Percentiles rank a stretch among this genome's conserved stretches.
phyloP scores from a whole-genome alignment of 345 rosid genomes.

The Durio zibethinus region DNA sequence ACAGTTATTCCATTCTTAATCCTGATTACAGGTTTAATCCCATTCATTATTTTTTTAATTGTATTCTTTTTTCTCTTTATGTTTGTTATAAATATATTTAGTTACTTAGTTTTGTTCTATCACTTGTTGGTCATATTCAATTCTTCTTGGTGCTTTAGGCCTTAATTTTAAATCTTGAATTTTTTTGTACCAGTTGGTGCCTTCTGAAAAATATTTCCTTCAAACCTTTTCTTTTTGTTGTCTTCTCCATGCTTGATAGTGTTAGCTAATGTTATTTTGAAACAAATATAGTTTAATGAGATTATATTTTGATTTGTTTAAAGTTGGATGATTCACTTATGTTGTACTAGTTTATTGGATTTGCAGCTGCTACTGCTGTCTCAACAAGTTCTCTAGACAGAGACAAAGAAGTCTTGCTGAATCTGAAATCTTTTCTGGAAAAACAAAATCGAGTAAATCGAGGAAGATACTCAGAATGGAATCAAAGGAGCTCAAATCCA shows the following conservation, averaged over 20 bases:
- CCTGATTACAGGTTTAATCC: conserved; percentile 24
- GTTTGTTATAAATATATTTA: neutral
- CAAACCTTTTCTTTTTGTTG: neutral
- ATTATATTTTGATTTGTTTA: no score
- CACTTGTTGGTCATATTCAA: neutral
- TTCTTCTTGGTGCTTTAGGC: neutral
- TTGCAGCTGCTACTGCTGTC: conserved; percentile 31
- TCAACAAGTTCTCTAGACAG: conserved; percentile 55
- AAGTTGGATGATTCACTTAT: neutral
- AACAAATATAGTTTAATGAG: neutral
- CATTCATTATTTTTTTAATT: neutral
- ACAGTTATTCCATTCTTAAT: conserved; percentile 18
- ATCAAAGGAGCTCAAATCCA: conserved; percentile 32
- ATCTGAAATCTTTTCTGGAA: conserved; percentile 49
- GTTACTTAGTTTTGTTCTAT: neutral
- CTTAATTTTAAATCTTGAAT: neutral
- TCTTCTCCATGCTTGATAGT: neutral
- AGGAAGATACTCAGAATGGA: conserved; percentile 62
- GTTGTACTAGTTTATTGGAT: neutral
- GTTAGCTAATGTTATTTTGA: neutral
- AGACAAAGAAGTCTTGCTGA: conserved; percentile 49
- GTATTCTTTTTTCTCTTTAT: neutral
- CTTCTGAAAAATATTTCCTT: neutral
- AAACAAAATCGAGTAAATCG: conserved; percentile 40
- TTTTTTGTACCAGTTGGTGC: no score